Conservation (phyloP, 176 grass and related monocot species). For the Aegilops umbellulata region DNA sequence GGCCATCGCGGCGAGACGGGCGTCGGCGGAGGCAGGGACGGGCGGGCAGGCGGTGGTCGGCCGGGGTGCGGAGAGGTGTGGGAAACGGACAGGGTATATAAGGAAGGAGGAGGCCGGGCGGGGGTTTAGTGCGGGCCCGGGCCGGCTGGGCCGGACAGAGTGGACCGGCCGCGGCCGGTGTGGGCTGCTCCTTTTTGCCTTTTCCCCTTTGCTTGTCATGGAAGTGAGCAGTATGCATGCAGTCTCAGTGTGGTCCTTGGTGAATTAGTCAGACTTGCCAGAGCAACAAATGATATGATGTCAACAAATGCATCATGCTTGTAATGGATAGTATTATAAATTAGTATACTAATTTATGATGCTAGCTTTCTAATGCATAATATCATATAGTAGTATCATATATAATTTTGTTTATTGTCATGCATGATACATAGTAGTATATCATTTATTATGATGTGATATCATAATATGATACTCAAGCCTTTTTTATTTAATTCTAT, state of each 20-base stretch:
- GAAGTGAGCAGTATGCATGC: constrained; percentile 12
- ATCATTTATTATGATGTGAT: no score
- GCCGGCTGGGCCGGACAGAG: background rate
- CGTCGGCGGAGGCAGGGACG: background rate
- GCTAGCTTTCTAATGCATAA: no score
- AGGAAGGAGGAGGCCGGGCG: background rate
- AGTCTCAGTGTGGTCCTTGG: background rate
- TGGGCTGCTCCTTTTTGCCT: background rate
- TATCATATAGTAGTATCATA: no score
- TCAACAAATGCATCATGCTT: no score
- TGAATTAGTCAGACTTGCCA: background rate
- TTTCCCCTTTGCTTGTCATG: constrained; percentile 2
- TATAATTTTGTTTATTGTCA: no score
- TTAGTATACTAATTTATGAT: no score
- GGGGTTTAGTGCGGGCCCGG: background rate
- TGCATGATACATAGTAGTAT: no score
- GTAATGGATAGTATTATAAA: no score
- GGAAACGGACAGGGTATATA: constrained; percentile 18
- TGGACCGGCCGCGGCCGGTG: background rate
- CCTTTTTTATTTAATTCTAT: no score
- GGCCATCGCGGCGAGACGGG: constrained; percentile 17
- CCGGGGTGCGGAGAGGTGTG: background rate
- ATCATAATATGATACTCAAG: no score
- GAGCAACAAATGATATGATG: background rate
- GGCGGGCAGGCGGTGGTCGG: background rate